Percentiles rank a stretch among this genome's conserved stretches.
phyloP scores from a whole-genome alignment of 2,329 filamentous ascomycete genomes.

The Dothiorella sarmentorum region DNA sequence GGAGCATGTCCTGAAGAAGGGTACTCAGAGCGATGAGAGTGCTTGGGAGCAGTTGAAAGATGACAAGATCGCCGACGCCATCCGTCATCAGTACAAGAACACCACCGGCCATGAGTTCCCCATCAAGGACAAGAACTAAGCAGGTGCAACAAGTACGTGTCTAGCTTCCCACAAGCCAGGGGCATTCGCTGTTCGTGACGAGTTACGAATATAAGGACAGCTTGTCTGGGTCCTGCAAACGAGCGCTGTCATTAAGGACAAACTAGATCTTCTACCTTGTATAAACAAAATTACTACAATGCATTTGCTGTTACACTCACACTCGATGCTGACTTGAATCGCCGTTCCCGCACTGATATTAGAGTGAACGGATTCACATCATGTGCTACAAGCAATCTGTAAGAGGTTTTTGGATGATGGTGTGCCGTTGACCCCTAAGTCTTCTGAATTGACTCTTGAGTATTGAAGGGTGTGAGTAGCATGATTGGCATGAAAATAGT shows the following conservation, averaged over 20 bases:
- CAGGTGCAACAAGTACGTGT: background rate
- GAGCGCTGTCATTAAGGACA: background rate
- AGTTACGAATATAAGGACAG: background rate
- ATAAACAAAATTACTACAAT: background rate
- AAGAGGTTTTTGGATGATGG: too few relatives aligned
- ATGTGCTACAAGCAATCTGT: too few relatives aligned
- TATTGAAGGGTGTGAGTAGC: too few relatives aligned
- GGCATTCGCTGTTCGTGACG: background rate
- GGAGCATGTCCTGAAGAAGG: conserved; percentile 14
- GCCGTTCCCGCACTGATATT: too few relatives aligned
- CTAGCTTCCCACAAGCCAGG: too few relatives aligned
- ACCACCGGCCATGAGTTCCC: conserved; percentile 15
- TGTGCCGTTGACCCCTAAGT: too few relatives aligned
- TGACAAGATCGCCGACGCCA: conserved; percentile 6
- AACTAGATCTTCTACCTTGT: background rate
- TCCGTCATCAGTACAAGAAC: conserved; percentile 14
- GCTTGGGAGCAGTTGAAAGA: conserved; percentile 17
- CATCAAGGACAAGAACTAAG: conserved; percentile 14
- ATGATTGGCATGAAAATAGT: too few relatives aligned
- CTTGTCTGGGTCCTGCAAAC: background rate
- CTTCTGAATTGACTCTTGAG: too few relatives aligned
- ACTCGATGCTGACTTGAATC: too few relatives aligned
- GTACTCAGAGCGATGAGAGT: conserved; percentile 8
- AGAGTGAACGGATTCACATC: too few relatives aligned
- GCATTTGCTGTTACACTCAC: too few relatives aligned